Evolutionary conservation across 163 green algal genomes (phyloP), one percentile per base, ranked within the genome.

Genomic region (Scenedesmus sp.): DNA sequence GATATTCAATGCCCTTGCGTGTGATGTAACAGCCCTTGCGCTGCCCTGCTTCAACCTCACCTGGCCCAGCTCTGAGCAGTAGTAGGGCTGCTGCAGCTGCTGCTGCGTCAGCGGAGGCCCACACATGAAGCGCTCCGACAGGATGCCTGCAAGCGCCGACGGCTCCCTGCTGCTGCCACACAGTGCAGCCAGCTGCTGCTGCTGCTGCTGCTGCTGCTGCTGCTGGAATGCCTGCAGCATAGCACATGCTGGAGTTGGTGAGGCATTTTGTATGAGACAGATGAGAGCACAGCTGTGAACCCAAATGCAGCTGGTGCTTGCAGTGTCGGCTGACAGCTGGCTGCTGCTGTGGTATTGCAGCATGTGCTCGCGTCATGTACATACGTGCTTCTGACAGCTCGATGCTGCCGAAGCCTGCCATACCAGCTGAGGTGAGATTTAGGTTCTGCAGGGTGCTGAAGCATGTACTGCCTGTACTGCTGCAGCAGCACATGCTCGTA

Each of bases 91-190:
- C 8, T 92, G 60, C 85, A 84, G 23, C 57, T 92, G 57, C 8
- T 20, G 52, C 18, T 77, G 23, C 3, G 18, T 82, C 7, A 92
- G 76, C 3, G 83, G 34, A 2, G 92, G 92, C 3, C 92, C 92
- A 77, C 92, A 94, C 34, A 84, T 55, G 84, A 94, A 93, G 13
- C 92, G 88, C 92, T 94, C 92, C 2, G 92, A 91, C 56, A 94
- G 66, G 3, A 94, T 93, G 16, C 92, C 92, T 52, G 84, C 87
- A 34, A 26, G 54, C 26, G 87, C 83, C 64, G 87, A 92, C 10
- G 91, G 57, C 66, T 94, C 91, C 16, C 13, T 82, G 57, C 67
- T 62, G 84, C 77, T 5, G 4, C 13, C 56, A 74, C 56, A 55
- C 1, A 74, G 83, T n/a, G 10, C 7, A 13, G 34, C 64, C 34